Percentiles rank a stretch among this genome's conserved stretches.
Conservation (phyloP, 352 stramenopile genomes). For the Phytophthora litchii region DNA sequence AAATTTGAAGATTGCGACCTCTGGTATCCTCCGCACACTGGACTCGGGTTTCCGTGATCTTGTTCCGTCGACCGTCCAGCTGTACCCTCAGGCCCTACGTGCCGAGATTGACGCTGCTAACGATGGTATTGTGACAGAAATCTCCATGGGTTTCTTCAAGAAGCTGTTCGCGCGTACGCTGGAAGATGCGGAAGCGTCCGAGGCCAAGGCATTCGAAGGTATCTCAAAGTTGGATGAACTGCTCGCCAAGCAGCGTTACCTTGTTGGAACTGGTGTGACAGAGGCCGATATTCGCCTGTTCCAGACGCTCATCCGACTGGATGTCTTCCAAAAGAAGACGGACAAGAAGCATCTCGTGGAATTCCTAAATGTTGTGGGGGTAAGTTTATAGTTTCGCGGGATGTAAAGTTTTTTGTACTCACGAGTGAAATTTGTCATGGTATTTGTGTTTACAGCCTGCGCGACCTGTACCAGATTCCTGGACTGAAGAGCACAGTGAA, state of each 20-base stretch:
- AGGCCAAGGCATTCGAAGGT: conserved; percentile 25
- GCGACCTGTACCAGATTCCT: conserved; percentile 84
- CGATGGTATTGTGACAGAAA: conserved; percentile 59
- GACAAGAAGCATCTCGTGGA: conserved; percentile 47
- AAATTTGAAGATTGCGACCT: no score
- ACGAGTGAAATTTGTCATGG: conserved; percentile 3
- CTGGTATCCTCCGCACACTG: conserved; percentile 74
- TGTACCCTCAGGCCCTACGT: conserved; percentile 54
- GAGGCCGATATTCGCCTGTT: conserved; percentile 54
- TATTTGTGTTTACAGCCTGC: conserved; percentile 21
- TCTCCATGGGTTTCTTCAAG: conserved; percentile 60
- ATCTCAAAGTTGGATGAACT: conserved; percentile 42
- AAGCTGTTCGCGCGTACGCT: conserved; percentile 63
- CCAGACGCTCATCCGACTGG: conserved; percentile 41
- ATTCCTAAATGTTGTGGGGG: conserved; percentile 52
- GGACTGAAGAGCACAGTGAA: conserved; percentile 75
- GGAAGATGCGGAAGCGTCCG: conserved; percentile 34
- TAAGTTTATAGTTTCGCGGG: conserved; percentile 5
- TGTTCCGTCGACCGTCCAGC: conserved; percentile 37
- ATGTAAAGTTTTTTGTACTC: background rate
- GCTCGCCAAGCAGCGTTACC: conserved; percentile 28
- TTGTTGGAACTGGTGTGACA: conserved; percentile 36
- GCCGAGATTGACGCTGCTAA: conserved; percentile 66
- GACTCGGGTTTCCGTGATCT: conserved; percentile 49
- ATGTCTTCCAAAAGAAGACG: conserved; percentile 29